phyloP scores from a whole-genome alignment of 1,284 basidiomycete genomes.

The Dichomitus squalens region DNA sequence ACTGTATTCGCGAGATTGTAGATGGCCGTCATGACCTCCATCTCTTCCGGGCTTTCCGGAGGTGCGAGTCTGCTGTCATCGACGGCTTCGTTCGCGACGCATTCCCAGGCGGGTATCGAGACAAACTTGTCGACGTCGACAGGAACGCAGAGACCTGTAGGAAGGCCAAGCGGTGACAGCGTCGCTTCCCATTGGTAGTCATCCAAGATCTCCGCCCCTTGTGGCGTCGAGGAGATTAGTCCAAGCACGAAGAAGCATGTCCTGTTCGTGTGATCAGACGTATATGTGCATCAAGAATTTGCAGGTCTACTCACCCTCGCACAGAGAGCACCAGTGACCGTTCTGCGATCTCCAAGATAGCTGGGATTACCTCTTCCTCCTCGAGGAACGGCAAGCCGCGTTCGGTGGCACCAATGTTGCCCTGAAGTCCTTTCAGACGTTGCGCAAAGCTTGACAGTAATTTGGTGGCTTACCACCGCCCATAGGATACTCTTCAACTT shows the following conservation, averaged over 20 bases:
- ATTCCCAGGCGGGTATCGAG: slow-evolving; percentile 77
- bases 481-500: slow-evolving; percentile 96
- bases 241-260: slow-evolving; percentile 97
- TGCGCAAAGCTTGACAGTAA: neutral
- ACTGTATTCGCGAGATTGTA: slow-evolving; percentile 96
- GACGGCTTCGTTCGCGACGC: slow-evolving; percentile 45
- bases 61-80: slow-evolving; percentile 59
- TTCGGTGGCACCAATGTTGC: slow-evolving; percentile 90
- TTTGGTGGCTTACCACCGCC: slow-evolving; percentile 77
- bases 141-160: slow-evolving; percentile 91
- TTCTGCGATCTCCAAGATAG: slow-evolving; percentile 90
- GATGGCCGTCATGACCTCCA: slow-evolving; percentile 88
- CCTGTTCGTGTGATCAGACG: slow-evolving; percentile 40
- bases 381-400: slow-evolving; percentile 94
- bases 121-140: slow-evolving; percentile 81
- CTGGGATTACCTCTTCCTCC: slow-evolving; percentile 90
- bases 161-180: slow-evolving; percentile 82
- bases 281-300: neutral
- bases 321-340: slow-evolving; percentile 89
- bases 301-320: slow-evolving; percentile 72
- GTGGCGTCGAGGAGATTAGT: slow-evolving; percentile 72
- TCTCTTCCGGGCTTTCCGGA: slow-evolving; percentile 71
- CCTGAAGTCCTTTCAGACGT: slow-evolving; percentile 48
- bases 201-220: slow-evolving; percentile 82
- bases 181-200: slow-evolving; percentile 94